phyloP scores from a whole-genome alignment of 768 basidiomycete species.

The Serendipita sp. region DNA sequence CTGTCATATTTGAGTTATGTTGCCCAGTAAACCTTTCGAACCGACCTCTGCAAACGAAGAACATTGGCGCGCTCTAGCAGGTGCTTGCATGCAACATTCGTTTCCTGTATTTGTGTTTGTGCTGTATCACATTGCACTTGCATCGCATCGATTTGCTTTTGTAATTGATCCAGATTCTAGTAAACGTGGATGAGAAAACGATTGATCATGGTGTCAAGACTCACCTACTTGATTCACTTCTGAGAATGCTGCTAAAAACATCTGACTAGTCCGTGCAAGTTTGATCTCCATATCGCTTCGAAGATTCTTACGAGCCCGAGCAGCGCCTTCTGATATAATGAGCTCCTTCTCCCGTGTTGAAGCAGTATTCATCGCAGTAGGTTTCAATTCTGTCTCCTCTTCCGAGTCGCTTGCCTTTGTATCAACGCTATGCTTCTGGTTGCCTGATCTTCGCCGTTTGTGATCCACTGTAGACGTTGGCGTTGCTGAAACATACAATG shows the following conservation, averaged over 20 bases:
- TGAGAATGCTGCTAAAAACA: conserved; percentile 69
- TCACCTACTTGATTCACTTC: conserved; percentile 76
- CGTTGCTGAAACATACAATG: conserved; percentile 36
- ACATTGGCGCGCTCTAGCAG: conserved; percentile 71
- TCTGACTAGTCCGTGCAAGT: conserved; percentile 62
- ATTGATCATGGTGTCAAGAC: background rate
- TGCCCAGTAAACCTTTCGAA: background rate
- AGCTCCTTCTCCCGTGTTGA: conserved; percentile 10
- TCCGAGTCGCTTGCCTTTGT: conserved; percentile 21
- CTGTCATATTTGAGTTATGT: conserved; percentile 22
- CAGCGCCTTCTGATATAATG: conserved; percentile 43
- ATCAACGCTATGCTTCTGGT: background rate
- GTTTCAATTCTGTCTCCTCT: conserved; percentile 18
- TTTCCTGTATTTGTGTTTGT: conserved; percentile 54
- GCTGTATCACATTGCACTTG: conserved; percentile 67
- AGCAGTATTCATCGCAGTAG: conserved; percentile 9
- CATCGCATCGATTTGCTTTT: conserved; percentile 67
- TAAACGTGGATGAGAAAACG: background rate
- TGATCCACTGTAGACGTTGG: conserved; percentile 13
- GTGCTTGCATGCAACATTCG: conserved; percentile 59
- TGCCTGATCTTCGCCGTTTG: conserved; percentile 21
- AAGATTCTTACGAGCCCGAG: conserved; percentile 59
- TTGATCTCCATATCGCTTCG: conserved; percentile 72
- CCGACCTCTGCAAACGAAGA: conserved; percentile 54
- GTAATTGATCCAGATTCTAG: conserved; percentile 72